Evolutionary conservation across 495 filamentous ascomycete genomes (phyloP).

Genomic region (Cryomyces antarcticus): DNA sequence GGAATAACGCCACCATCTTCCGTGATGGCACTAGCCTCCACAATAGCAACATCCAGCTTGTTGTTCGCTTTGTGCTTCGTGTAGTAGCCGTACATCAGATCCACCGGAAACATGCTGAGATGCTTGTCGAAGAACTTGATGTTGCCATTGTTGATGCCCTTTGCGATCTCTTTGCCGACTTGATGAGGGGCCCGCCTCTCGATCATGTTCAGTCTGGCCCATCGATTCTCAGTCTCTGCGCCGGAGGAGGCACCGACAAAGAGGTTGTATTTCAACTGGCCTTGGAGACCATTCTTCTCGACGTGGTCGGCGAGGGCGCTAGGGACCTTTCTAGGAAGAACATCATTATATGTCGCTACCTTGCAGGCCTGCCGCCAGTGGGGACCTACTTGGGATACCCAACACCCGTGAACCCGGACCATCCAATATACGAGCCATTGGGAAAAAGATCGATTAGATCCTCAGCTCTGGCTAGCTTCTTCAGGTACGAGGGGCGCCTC

Average conservation of each 20-base stretch:
- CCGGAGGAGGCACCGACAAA: slow-evolving; percentile 82
- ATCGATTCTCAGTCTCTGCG: slow-evolving; percentile 80
- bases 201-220: slow-evolving; percentile 76
- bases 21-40: slow-evolving; percentile 81
- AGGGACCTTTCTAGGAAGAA: slow-evolving; percentile 46
- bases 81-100: slow-evolving; percentile 68
- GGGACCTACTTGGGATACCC: slow-evolving; percentile 63
- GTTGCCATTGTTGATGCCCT: slow-evolving; percentile 72
- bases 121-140: slow-evolving; percentile 93
- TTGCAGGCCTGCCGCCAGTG: not conserved
- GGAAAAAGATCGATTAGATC: slow-evolving; percentile 67
- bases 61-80: slow-evolving; percentile 54
- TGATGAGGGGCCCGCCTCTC: slow-evolving; percentile 71
- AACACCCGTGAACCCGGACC: slow-evolving; percentile 77
- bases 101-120: slow-evolving; percentile 78
- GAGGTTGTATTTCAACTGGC: slow-evolving; percentile 62
- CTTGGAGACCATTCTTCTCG: slow-evolving; percentile 71
- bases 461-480: slow-evolving; percentile 58
- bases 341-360: slow-evolving; percentile 3
- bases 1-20: slow-evolving; percentile 82
- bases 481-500: slow-evolving; percentile 53
- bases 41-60: slow-evolving; percentile 63
- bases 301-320: slow-evolving; percentile 75
- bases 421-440: slow-evolving; percentile 65
- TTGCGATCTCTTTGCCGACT: slow-evolving; percentile 77